Evolutionary conservation across 78 protist genomes (phyloP), one percentile per base, ranked within the genome.

Genomic region (Blattamonas nauphoetae): DNA sequence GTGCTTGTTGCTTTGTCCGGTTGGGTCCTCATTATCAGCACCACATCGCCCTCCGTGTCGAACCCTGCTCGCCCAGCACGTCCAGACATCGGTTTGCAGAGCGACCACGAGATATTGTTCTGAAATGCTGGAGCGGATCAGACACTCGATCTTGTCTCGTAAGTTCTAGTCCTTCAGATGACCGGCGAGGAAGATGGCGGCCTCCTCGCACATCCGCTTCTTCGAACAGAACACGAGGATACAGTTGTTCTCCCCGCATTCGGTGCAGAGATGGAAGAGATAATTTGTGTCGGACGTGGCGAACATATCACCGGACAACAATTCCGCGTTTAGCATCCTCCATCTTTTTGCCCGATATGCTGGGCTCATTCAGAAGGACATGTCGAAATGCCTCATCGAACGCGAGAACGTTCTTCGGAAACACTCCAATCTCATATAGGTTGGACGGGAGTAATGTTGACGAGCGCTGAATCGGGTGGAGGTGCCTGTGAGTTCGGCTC

Each of bases 381-480:
- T 91, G 94, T 1, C 94, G 91, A 33, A 29, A 45, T 78, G 1
- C 46, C 5, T 78, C 21, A 55, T n/a, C 29, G 46, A 36, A 80
- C 33, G 42, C 64, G 1, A 0, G 81, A 0, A 91, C 94, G 41
- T 6, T n/a, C n/a, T n/a, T 44, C n/a, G 89, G 79, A 89, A 90
- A 92, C 2, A 11, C 0, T 1, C 87, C 45, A 0, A 92, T 35
- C 1, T n/a, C 78, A n/a, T 35, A 41, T 5, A 83, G 41, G 63
- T 92, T 91, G 32, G 88, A 71, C 33, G 89, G 41, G 3, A 93
- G 90, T 2, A 91, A 92, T n/a, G 46, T 94, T 96, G 35, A 0
- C n/a, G n/a, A n/a, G n/a, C n/a, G n/a, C n/a, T n/a, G n/a, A n/a
- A n/a, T n/a, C n/a, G n/a, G n/a, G n/a, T n/a, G n/a, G n/a, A n/a